Conservation (phyloP, 2,329 filamentous ascomycete genomes). For the Hymenoscyphus fructigenus region DNA sequence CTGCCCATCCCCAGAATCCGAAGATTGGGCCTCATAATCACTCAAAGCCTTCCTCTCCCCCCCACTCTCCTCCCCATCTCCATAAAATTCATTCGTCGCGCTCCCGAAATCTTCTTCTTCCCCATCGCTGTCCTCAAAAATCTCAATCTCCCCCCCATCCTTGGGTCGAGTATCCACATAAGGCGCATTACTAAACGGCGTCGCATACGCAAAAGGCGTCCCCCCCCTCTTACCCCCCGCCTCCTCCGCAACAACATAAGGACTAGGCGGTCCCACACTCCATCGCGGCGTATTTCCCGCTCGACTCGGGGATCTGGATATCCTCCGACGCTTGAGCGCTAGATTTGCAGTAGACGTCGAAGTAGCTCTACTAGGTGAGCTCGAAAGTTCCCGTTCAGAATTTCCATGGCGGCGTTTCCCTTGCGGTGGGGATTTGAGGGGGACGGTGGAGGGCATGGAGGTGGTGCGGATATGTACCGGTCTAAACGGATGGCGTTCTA, state of each 20-base stretch:
- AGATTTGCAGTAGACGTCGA: constrained; percentile 13
- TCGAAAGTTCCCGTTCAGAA: constrained; percentile 37
- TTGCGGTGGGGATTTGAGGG: constrained; percentile 41
- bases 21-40: constrained; percentile 24
- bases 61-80: constrained; percentile 31
- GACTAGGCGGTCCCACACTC: constrained; percentile 41
- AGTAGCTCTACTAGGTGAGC: constrained; percentile 19
- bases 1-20: neutral
- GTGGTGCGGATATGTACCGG: constrained; percentile 51
- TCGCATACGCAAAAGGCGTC: constrained; percentile 70
- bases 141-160: constrained; percentile 16
- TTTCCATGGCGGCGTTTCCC: constrained; percentile 49
- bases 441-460: constrained; percentile 49
- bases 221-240: constrained; percentile 42
- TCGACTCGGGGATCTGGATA: constrained; percentile 55
- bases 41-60: constrained; percentile 26
- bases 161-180: constrained; percentile 27
- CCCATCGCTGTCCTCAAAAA: constrained; percentile 25
- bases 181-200: constrained; percentile 66
- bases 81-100: constrained; percentile 28
- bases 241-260: constrained; percentile 31
- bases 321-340: constrained; percentile 38
- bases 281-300: constrained; percentile 55
- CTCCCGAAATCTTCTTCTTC: constrained; percentile 19
- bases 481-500: constrained; percentile 39